phyloP scores from a whole-genome alignment of 208 protist genomes.

The Crithidia brevicula region DNA sequence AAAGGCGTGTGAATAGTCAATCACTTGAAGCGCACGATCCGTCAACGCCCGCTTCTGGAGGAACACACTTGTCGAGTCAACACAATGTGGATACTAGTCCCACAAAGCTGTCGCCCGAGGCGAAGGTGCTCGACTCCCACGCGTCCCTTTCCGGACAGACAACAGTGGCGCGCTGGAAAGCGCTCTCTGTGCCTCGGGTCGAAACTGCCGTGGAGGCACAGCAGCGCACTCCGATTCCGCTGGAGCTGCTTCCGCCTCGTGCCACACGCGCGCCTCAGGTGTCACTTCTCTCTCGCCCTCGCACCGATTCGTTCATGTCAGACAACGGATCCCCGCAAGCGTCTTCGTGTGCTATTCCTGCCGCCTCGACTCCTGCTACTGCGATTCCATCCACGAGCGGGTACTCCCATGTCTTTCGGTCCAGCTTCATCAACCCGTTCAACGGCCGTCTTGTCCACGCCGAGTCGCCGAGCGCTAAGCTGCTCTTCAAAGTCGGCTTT shows the following conservation, averaged over 20 bases:
- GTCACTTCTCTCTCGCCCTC: not conserved
- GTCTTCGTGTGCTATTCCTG: not conserved
- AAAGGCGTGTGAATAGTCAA: too few species aligned
- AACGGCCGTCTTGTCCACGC: constrained; percentile 49
- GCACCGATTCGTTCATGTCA: not conserved
- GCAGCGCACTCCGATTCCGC: not conserved
- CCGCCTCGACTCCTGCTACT: too few species aligned
- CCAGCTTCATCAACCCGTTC: constrained; percentile 78
- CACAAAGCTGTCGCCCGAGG: too few species aligned
- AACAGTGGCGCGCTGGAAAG: too few species aligned
- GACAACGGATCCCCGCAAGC: not conserved
- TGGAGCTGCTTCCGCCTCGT: constrained; percentile 14
- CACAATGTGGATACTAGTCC: too few species aligned
- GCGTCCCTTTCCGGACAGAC: too few species aligned
- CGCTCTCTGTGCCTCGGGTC: not conserved
- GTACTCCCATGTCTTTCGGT: constrained; percentile 11
- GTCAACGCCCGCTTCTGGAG: too few species aligned
- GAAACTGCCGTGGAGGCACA: not conserved
- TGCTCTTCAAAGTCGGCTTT: constrained; percentile 66
- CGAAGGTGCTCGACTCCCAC: too few species aligned
- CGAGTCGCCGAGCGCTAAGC: constrained; percentile 18
- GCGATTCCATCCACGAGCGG: not conserved
- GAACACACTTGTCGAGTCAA: too few species aligned
- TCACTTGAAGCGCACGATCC: too few species aligned
- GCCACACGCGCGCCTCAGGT: not conserved